Conservation (phyloP, 2,329 filamentous ascomycete species). For the Epichloe baconii region DNA sequence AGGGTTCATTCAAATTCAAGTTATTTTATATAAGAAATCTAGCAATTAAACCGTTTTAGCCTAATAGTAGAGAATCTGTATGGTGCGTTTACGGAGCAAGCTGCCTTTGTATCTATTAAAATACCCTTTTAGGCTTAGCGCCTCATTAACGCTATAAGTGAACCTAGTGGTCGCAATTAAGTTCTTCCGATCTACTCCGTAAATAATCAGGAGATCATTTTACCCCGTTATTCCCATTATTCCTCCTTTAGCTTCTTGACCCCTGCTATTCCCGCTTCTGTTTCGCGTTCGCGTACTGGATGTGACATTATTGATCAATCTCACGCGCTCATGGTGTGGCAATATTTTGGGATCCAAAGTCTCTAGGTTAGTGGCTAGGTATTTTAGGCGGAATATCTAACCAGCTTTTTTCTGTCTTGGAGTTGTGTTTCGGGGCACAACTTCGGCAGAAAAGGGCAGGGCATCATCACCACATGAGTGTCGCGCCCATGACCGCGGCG, state of each 20-base stretch:
- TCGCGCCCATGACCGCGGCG: conserved; percentile 14
- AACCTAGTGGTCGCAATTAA: background rate
- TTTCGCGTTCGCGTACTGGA: background rate
- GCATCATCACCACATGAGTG: conserved; percentile 12
- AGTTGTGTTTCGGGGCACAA: conserved; percentile 1
- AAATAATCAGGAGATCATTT: background rate
- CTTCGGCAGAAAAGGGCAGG: background rate
- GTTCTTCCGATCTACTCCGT: background rate
- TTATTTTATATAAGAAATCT: no score
- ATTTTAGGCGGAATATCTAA: background rate
- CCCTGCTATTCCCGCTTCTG: background rate
- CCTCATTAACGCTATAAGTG: background rate
- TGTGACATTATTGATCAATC: background rate
- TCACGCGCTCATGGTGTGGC: background rate
- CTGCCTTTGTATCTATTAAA: background rate
- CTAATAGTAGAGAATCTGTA: no score
- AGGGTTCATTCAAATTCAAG: no score
- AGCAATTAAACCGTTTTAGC: no score
- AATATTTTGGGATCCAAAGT: no score
- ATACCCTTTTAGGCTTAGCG: background rate
- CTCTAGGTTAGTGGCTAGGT: background rate
- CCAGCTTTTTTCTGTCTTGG: background rate
- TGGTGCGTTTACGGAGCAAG: no score
- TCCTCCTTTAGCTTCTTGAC: background rate
- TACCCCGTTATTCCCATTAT: background rate